Conservation (phyloP, 352 stramenopile species). For the Pythium folliculosum region DNA sequence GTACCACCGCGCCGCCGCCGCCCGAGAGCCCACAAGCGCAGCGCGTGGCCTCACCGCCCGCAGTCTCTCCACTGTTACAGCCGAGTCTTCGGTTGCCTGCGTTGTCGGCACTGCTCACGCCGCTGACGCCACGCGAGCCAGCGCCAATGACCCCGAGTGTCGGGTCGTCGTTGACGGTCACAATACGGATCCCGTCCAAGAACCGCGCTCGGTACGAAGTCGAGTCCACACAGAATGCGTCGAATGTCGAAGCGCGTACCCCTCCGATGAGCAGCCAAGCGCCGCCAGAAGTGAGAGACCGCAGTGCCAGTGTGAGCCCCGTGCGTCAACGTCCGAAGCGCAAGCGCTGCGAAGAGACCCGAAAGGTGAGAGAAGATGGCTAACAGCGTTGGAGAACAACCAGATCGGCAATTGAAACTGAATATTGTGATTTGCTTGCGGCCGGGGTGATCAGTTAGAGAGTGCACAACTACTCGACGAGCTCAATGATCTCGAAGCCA, state of each 20-base stretch:
- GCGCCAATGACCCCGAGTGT: not conserved
- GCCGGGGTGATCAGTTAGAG: conserved; percentile 2
- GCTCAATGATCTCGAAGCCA: conserved; percentile 7
- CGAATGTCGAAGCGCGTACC: not conserved
- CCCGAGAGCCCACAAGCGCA: not conserved
- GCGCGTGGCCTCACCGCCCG: not conserved
- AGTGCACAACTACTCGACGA: conserved; percentile 2
- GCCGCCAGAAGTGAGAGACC: not conserved
- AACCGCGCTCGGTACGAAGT: not conserved
- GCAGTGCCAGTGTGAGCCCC: not conserved
- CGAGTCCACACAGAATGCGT: not conserved
- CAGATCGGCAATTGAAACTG: not conserved
- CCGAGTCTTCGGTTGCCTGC: not conserved
- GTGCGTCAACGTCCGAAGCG: not conserved
- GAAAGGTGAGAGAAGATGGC: conserved; percentile 5
- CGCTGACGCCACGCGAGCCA: not conserved
- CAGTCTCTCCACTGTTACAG: not conserved
- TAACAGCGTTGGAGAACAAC: not conserved
- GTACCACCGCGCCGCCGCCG: not conserved
- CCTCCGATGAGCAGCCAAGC: no score
- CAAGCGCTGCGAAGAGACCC: conserved; percentile 11
- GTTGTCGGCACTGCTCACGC: not conserved
- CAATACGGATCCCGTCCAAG: conserved; percentile 4
- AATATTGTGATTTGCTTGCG: not conserved
- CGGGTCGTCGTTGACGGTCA: conserved; percentile 1